Base-by-base conservation (phyloP, 169 alveolate genomes). In the Babesia divergens region DNA sequence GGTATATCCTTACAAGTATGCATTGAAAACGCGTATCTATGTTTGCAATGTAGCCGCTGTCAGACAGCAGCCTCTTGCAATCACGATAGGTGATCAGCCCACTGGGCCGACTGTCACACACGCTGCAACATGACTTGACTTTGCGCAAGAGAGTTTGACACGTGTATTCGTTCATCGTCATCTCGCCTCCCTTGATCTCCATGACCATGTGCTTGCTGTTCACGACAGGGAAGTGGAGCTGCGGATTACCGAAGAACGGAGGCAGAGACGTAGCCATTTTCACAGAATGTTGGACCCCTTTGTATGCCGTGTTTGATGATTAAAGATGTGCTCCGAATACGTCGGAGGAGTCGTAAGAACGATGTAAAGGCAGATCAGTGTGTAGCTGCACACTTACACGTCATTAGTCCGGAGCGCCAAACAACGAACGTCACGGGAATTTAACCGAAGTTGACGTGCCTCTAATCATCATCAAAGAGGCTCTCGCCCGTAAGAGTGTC, bases 61-160 rank as follows among this genome's bases (percentile, higher is more conserved):
- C 95, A 8, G 95, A 83, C 54, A 91, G 83, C 56, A 88, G 74
- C 69, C 80, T 91, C 37, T 91, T 86, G 79, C 95, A 91, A 32
- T 91, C 95, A 7, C 95, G 85, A 46, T 91, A 91, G 40, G 90
- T 91, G 42, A 91, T 77, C 42, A 85, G 74, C 14, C 93, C 95
- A 31, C 31, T 42, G 59, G 60, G 56, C 34, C 43, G 42, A 4
- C 22, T 32, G 47, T 53, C 60, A 24, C 46, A 24, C 38, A 42
- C 42, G 13, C 68, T 49, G 62, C 82, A 67, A 20, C 43, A 18
- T 9, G 5, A 58, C 22, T 65, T 44, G 47, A 79, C 82, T 49
- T 55, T 67, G 37, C 20, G 20, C 59, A 79, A 46, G 34, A 79
- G 62, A 53, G 68, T 51, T 22, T 44, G 59, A 47, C 69, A 67